Percentiles rank a stretch among this genome's conserved stretches.
Evolutionary conservation across 495 filamentous ascomycete species (phyloP).

Genomic region (Cercophora newfieldiana): DNA sequence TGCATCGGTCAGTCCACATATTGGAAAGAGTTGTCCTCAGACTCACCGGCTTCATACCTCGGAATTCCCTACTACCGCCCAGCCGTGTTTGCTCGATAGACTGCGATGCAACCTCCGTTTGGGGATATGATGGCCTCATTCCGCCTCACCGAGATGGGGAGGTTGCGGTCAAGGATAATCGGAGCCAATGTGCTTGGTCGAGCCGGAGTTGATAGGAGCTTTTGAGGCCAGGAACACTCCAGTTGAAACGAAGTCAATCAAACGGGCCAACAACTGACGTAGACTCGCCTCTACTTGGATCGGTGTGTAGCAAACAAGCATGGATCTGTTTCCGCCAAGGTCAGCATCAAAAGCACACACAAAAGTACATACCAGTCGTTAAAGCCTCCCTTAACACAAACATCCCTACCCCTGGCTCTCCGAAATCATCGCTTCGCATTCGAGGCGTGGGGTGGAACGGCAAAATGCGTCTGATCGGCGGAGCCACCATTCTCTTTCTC

Average conservation of each 20-base stretch:
- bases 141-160: background rate
- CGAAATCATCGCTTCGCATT: background rate
- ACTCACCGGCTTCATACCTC: background rate
- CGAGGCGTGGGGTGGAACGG: too few species aligned
- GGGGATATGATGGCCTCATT: background rate
- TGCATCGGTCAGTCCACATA: background rate
- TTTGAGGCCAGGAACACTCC: background rate
- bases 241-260: background rate
- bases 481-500: too few species aligned
- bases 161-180: background rate
- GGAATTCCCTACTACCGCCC: background rate
- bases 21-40: background rate
- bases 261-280: background rate
- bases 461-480: too few species aligned
- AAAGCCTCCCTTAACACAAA: background rate
- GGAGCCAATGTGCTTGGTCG: background rate
- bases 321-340: background rate
- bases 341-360: background rate
- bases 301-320: background rate
- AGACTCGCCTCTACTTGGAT: background rate
- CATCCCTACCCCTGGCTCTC: background rate
- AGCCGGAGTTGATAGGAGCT: background rate
- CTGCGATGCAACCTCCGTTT: background rate
- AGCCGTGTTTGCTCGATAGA: background rate
- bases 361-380: background rate